These are phyloP conservation scores for Daedaleopsis sinensis DNA, from an alignment of 768 basidiomycete species.

Conservation along the genomic window DNA sequence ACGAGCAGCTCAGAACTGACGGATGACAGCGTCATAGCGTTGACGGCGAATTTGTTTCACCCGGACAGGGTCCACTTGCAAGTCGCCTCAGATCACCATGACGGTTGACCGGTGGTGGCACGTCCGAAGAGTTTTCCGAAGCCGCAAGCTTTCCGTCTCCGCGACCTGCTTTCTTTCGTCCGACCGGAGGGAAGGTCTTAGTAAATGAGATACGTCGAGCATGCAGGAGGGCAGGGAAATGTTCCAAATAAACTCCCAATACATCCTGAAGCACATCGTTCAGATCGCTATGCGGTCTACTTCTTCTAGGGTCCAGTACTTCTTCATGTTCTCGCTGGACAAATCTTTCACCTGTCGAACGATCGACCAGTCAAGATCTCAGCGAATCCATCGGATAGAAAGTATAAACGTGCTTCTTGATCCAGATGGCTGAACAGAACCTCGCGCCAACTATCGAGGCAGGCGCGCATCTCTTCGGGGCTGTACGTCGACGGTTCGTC, in stretches of 20 bases:
- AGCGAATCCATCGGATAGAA: neutral
- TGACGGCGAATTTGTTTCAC: too few species aligned
- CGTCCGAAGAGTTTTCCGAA: too few species aligned
- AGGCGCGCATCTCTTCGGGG: constrained; percentile 50
- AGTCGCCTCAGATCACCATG: too few species aligned
- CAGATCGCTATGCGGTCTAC: constrained; percentile 37
- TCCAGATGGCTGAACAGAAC: constrained; percentile 57
- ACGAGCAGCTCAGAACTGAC: too few species aligned
- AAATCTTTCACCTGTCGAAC: constrained; percentile 49
- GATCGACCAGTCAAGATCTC: neutral
- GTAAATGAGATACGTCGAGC: too few species aligned
- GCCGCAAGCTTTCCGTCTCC: too few species aligned
- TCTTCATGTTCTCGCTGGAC: constrained; percentile 51
- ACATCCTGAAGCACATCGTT: neutral
- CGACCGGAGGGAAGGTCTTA: too few species aligned
- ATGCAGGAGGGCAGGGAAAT: too few species aligned
- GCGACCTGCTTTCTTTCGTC: too few species aligned
- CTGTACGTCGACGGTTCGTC: constrained; percentile 49
- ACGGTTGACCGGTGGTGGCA: too few species aligned
- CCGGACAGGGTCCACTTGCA: too few species aligned
- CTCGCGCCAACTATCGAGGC: constrained; percentile 50
- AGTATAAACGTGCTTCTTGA: constrained; percentile 44
- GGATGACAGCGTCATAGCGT: too few species aligned
- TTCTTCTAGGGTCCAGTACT: constrained; percentile 54
- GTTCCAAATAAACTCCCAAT: neutral